Conservation (phyloP, 2,329 filamentous ascomycete genomes). For the Periconia macrospinosa region DNA sequence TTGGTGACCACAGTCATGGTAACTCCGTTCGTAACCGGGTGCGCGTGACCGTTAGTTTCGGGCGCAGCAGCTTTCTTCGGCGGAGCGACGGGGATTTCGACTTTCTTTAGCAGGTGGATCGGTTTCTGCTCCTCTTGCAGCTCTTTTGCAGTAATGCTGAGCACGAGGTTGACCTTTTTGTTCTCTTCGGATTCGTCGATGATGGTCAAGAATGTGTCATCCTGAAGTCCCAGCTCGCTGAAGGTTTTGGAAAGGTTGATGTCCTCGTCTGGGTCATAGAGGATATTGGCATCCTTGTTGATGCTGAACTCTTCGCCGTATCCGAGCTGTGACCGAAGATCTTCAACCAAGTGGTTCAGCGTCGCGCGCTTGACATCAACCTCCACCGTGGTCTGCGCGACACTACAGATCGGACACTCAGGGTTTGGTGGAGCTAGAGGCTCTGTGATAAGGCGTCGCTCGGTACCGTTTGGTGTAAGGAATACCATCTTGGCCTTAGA, state of each 20-base stretch:
- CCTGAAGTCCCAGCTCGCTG: conserved; percentile 71
- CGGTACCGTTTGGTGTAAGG: conserved; percentile 65
- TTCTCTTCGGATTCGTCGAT: conserved; percentile 80
- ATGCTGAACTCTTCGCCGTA: conserved; percentile 83
- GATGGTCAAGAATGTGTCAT: conserved; percentile 77
- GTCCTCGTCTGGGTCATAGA: conserved; percentile 88
- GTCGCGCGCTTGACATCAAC: conserved; percentile 74
- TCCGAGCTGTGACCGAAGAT: conserved; percentile 68
- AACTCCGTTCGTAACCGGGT: conserved; percentile 26
- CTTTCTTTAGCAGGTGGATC: conserved; percentile 52
- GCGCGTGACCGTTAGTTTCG: conserved; percentile 32
- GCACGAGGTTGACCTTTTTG: conserved; percentile 76
- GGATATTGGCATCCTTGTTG: conserved; percentile 71
- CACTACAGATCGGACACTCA: conserved; percentile 80
- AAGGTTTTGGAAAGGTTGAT: conserved; percentile 83
- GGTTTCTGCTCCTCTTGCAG: conserved; percentile 53
- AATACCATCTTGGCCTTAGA: conserved; percentile 81
- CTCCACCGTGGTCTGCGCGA: conserved; percentile 66
- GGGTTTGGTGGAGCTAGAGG: conserved; percentile 68
- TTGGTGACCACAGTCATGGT: conserved; percentile 21
- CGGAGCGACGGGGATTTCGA: conserved; percentile 53
- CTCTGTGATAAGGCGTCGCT: conserved; percentile 61
- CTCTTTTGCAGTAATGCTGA: conserved; percentile 65
- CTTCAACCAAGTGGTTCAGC: conserved; percentile 76
- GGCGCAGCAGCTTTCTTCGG: conserved; percentile 44